phyloP scores from a whole-genome alignment of 257 asterid species.

The Handroanthus guayacan region DNA sequence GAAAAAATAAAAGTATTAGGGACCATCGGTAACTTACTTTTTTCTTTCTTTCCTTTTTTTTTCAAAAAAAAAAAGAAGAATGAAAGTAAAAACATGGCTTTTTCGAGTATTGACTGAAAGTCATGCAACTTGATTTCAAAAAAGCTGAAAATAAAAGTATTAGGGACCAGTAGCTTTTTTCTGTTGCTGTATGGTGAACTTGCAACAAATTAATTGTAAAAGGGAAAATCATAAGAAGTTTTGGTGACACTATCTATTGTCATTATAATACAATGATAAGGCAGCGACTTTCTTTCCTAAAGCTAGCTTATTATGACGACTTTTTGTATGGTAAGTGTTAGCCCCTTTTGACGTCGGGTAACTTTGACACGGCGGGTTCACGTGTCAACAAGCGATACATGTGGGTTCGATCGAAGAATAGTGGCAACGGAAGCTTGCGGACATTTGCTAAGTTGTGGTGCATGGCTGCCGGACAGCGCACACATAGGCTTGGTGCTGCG shows the following conservation, averaged over 20 bases:
- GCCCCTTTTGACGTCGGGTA: too few species aligned
- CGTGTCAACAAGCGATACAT: too few species aligned
- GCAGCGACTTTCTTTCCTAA: not conserved
- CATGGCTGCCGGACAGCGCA: too few species aligned
- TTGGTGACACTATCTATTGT: not conserved
- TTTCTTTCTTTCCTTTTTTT: too few species aligned
- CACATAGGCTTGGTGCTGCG: too few species aligned
- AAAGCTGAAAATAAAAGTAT: conserved; percentile 16
- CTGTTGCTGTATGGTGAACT: not conserved
- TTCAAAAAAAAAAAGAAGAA: too few species aligned
- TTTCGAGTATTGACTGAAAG: not conserved
- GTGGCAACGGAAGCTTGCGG: too few species aligned
- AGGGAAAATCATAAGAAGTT: not conserved
- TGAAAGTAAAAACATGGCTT: not conserved
- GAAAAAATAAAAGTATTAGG: too few species aligned
- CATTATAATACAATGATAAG: conserved; percentile 19
- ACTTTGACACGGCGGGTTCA: too few species aligned
- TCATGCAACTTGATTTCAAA: not conserved
- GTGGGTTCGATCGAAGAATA: too few species aligned
- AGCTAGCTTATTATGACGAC: conserved; percentile 16
- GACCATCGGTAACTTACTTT: too few species aligned
- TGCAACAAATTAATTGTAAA: not conserved
- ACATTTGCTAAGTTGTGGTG: too few species aligned
- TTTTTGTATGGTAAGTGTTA: conserved; percentile 18
- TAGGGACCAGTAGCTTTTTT: conserved; percentile 36